Evolutionary conservation across 1,284 basidiomycete species (phyloP).

Genomic region (Phlebopus sp.): DNA sequence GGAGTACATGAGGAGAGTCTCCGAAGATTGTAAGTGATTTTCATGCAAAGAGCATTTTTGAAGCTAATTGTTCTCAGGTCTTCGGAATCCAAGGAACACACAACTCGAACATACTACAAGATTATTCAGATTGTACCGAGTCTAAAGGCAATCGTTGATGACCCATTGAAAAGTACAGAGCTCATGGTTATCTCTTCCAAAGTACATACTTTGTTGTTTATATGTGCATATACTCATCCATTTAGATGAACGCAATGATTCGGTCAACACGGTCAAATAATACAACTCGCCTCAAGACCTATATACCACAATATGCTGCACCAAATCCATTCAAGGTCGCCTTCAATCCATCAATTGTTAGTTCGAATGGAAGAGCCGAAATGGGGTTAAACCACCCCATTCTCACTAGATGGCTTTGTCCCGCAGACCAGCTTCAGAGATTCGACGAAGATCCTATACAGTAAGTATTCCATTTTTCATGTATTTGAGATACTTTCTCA

Average conservation of each 20-base stretch:
- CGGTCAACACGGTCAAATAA: not conserved
- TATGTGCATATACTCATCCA: not conserved
- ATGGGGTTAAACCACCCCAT: slow-evolving; percentile 1
- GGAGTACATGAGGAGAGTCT: not conserved
- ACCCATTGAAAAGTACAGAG: not conserved
- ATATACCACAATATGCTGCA: not conserved
- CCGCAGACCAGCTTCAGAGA: not conserved
- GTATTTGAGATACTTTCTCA: not conserved
- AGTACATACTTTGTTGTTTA: not conserved
- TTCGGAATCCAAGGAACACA: not conserved
- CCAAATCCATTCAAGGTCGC: not conserved
- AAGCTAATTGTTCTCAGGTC: not conserved
- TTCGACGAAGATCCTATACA: not conserved
- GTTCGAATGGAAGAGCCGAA: not conserved
- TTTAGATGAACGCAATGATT: slow-evolving; percentile 1
- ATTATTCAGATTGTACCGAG: not conserved
- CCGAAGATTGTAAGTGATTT: not conserved
- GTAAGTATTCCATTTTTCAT: not conserved
- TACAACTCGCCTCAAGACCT: not conserved
- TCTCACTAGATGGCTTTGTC: not conserved
- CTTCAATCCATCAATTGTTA: not conserved
- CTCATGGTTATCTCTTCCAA: not conserved
- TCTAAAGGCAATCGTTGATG: not conserved
- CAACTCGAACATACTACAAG: not conserved
- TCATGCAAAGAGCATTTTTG: not conserved